A percentile compares a stretch with the other conserved stretches of the same genome.
Evolutionary conservation across 805 yeast species (phyloP).

Genomic region (Yarrowia porcina): DNA sequence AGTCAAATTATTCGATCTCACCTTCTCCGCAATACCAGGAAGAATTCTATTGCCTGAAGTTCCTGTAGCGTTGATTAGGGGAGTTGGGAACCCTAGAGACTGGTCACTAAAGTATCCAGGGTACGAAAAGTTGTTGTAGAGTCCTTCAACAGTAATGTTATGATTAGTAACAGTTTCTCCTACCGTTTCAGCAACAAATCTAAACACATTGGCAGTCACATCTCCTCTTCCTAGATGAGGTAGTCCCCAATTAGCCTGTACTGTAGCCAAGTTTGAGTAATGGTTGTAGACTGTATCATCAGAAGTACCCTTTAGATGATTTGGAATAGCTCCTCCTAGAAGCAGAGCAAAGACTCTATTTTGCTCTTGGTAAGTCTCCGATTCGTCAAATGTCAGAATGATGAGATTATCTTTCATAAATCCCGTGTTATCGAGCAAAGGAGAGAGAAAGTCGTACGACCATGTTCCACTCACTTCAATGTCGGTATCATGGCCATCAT

Average conservation of each 20-base stretch:
- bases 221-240: constrained; percentile 51
- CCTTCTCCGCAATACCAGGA: constrained; percentile 1
- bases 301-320: constrained; percentile 43
- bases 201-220: constrained; percentile 50
- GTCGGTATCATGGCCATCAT: constrained; percentile 52
- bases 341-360: constrained; percentile 48
- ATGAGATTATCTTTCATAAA: constrained; percentile 48
- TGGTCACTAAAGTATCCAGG: constrained; percentile 15
- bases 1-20: neutral
- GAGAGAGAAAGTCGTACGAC: constrained; percentile 46
- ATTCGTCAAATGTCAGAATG: constrained; percentile 51
- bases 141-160: constrained; percentile 1
- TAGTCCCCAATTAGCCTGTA: constrained; percentile 51
- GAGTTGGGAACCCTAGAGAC: constrained; percentile 19
- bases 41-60: constrained; percentile 5
- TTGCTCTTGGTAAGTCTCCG: constrained; percentile 44
- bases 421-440: constrained; percentile 45
- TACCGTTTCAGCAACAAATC: constrained; percentile 42
- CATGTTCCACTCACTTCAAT: constrained; percentile 48
- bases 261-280: constrained; percentile 49
- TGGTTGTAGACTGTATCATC: constrained; percentile 52
- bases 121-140: constrained; percentile 9
- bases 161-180: constrained; percentile 24
- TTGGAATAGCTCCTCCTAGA: constrained; percentile 49
- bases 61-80: constrained; percentile 2